A percentile compares a stretch with the other conserved stretches of the same genome.
Conservation (phyloP, 2,329 filamentous ascomycete species). For the Parastagonospora avenae region DNA sequence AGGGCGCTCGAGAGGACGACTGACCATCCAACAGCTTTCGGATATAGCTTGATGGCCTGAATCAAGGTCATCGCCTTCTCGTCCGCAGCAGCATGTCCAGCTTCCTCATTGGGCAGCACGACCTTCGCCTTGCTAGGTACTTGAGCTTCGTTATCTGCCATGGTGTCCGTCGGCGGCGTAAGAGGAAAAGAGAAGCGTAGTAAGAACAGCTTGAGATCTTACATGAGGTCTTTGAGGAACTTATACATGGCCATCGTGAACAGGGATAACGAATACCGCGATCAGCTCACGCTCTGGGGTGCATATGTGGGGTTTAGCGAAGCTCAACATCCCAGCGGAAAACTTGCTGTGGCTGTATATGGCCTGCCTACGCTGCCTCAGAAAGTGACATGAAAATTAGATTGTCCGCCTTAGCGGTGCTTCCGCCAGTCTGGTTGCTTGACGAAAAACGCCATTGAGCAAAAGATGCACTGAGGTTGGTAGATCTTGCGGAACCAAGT, state of each 20-base stretch:
- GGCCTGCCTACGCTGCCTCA: constrained; percentile 2
- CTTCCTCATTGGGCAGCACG: constrained; percentile 29
- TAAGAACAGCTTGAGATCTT: not conserved
- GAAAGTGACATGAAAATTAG: not conserved
- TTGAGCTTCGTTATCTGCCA: constrained; percentile 26
- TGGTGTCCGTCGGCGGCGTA: not conserved
- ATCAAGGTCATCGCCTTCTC: constrained; percentile 60
- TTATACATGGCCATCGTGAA: constrained; percentile 15
- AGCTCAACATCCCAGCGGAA: not conserved
- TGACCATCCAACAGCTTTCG: constrained; percentile 83
- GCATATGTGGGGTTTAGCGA: constrained; percentile 25
- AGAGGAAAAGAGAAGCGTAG: not conserved
- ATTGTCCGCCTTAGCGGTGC: constrained; percentile 1
- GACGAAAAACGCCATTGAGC: too few relatives aligned
- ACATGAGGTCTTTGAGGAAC: not conserved
- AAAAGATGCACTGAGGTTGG: too few relatives aligned
- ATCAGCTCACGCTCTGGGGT: constrained; percentile 5
- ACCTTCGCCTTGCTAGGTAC: constrained; percentile 16
- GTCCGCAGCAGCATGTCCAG: constrained; percentile 48
- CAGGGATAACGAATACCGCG: constrained; percentile 20
- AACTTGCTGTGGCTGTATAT: too few relatives aligned
- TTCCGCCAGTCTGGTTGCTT: not conserved
- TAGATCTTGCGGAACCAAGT: constrained; percentile 19
- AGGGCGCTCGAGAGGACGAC: constrained; percentile 84
- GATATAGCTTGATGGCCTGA: constrained; percentile 79